phyloP scores from a whole-genome alignment of 2,329 filamentous ascomycete genomes.

The Fusarium dlaminii region DNA sequence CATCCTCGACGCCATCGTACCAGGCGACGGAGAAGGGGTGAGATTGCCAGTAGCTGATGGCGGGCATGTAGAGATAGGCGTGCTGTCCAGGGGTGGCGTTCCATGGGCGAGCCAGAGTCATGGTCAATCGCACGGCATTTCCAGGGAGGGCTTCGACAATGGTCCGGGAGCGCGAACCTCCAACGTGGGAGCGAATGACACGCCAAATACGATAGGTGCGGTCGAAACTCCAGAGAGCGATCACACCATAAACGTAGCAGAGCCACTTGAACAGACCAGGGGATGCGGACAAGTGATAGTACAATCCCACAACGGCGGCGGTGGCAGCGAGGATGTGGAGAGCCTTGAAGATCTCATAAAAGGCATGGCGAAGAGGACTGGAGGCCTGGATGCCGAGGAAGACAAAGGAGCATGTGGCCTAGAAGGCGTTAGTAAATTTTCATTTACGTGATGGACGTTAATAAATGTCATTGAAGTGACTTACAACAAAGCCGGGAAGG shows the following conservation, averaged over 20 bases:
- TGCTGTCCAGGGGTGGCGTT: conserved; percentile 79
- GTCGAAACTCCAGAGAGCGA: conserved; percentile 75
- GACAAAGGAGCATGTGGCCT: conserved; percentile 69
- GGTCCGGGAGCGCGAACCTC: conserved; percentile 72
- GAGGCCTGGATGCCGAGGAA: conserved; percentile 74
- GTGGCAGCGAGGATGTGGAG: conserved; percentile 74
- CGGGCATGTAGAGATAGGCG: conserved; percentile 81
- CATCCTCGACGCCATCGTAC: conserved; percentile 71
- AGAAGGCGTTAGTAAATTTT: conserved; percentile 1
- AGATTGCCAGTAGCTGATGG: conserved; percentile 76
- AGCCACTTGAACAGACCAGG: conserved; percentile 58
- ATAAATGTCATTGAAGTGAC: conserved; percentile 40
- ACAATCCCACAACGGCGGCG: conserved; percentile 69
- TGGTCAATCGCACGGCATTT: conserved; percentile 77
- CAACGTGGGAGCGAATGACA: conserved; percentile 72
- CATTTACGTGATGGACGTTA: not conserved
- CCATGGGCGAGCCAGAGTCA: conserved; percentile 81
- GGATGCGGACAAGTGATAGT: conserved; percentile 67
- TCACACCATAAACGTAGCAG: conserved; percentile 67
- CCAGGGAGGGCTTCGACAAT: conserved; percentile 80
- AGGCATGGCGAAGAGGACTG: conserved; percentile 78
- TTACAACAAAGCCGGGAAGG: conserved; percentile 71
- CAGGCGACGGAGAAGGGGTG: conserved; percentile 84
- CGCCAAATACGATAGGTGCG: conserved; percentile 67
- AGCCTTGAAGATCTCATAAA: conserved; percentile 81